phyloP scores from a whole-genome alignment of 2,329 filamentous ascomycete species.

The Cladosporium phlei region DNA sequence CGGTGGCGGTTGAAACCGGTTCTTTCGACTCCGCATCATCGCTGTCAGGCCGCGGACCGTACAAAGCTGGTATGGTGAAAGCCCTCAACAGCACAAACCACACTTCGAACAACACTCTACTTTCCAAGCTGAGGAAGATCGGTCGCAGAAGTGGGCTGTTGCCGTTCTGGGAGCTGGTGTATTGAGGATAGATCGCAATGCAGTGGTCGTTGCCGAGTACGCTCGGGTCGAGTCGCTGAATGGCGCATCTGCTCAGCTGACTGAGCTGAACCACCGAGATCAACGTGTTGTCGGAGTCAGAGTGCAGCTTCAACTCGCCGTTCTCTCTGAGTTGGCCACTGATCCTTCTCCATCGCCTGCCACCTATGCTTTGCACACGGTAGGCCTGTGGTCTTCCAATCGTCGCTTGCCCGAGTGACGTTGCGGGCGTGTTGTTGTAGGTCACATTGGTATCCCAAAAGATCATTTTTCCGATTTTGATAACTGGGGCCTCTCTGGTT shows the following conservation, averaged over 20 bases:
- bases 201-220: conserved; percentile 91
- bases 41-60: conserved; percentile 49
- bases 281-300: conserved; percentile 75
- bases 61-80: conserved; percentile 88
- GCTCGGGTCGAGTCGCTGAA: conserved; percentile 84
- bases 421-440: conserved; percentile 41
- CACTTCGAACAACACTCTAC: conserved; percentile 85
- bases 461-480: conserved; percentile 70
- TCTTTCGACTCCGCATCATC: conserved; percentile 22
- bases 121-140: conserved; percentile 83
- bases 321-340: conserved; percentile 94
- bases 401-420: conserved; percentile 16
- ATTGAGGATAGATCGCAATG: conserved; percentile 92
- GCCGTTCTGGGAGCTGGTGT: conserved; percentile 68
- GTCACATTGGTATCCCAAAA: conserved; percentile 72
- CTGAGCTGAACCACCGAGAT: conserved; percentile 81
- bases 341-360: conserved; percentile 75
- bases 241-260: conserved; percentile 80
- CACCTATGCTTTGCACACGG: conserved; percentile 53
- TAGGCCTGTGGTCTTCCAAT: conserved; percentile 45
- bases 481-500: conserved; percentile 72
- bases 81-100: conserved; percentile 92
- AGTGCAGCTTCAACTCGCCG: conserved; percentile 85
- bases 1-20: conserved; percentile 23
- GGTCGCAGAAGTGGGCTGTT: conserved; percentile 71